These are phyloP conservation scores for Mesembryanthemum crystallinum DNA, from an alignment of 148 eudicot species.

Conservation along the genomic window DNA sequence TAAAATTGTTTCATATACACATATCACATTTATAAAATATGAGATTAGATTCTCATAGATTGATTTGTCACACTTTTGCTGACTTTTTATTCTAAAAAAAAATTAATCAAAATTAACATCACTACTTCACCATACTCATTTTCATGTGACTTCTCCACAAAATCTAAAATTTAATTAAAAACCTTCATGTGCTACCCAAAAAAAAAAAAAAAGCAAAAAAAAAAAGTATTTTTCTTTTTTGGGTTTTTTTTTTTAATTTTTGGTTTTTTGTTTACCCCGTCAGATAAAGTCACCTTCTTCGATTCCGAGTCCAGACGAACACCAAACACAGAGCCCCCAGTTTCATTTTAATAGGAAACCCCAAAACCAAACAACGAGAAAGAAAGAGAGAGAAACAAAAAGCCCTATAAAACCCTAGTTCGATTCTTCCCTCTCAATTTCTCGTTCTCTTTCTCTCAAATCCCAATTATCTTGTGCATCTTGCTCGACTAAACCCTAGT, in stretches of 20 bases:
- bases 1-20: no score
- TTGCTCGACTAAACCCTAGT: constrained; percentile 24
- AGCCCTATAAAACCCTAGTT: constrained; percentile 30
- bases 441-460: background rate
- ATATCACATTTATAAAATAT: no score
- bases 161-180: no score
- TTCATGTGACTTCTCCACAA: no score
- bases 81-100: no score
- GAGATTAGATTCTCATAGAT: no score
- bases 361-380: background rate
- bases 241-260: no score
- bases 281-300: constrained; percentile 1
- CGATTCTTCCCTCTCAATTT: background rate
- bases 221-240: background rate
- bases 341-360: background rate
- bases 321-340: background rate
- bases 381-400: background rate
- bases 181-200: background rate
- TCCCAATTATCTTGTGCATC: constrained; percentile 22
- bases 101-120: no score
- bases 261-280: background rate
- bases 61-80: no score
- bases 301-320: background rate
- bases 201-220: background rate
- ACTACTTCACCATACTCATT: no score